Evolutionary conservation across 441 rosid species (phyloP), one percentile per base, ranked within the genome.

Genomic region (Codiaeum variegatum): DNA sequence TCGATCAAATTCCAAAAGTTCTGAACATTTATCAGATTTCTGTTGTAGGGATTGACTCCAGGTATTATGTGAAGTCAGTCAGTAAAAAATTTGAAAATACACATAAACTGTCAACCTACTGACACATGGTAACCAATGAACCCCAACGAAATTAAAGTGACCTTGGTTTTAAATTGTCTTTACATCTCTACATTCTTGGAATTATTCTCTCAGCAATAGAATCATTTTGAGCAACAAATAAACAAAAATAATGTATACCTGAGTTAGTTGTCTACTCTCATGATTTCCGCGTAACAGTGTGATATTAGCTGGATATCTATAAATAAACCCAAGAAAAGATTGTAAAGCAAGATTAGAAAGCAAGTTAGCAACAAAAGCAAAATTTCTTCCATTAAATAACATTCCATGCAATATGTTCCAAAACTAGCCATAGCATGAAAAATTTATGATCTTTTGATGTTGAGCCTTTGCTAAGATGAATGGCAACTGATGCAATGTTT

Each of bases 231-330:
- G 52, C 71, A 69, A 10, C 19, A 75, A 5, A 44, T 58, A 67
- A 61, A 44, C n/a, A 47, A 74, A 67, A 67, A 69, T 21, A 68
- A 29, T 55, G 36, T 73, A 73, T 78, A 96, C 98, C 97, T 96
- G 99, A 72, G 99, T 96, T 68, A 96, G 86, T 77, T 96, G 99
- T 78, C 99, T 89, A 82, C 98, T 96, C 83, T 96, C 99, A 83
- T 93, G 98, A 85, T 96, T 96, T 62, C 98, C 99, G 66, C 99
- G 97, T 80, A 96, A 80, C 76, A 96, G 99, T 64, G 99, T 93
- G 78, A 96, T 96, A 75, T 91, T 82, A 67, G 99, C 98, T 70
- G 98, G 99, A 77, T 93, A 85, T 88, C 97, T 96, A 78, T 69
- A 81, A 77, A 78, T 29, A 74, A 6, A 69, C 71, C 76, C 70